These are phyloP conservation scores for Alternaria sp. DNA, from an alignment of 2,329 filamentous ascomycete genomes.

Conservation along the genomic window DNA sequence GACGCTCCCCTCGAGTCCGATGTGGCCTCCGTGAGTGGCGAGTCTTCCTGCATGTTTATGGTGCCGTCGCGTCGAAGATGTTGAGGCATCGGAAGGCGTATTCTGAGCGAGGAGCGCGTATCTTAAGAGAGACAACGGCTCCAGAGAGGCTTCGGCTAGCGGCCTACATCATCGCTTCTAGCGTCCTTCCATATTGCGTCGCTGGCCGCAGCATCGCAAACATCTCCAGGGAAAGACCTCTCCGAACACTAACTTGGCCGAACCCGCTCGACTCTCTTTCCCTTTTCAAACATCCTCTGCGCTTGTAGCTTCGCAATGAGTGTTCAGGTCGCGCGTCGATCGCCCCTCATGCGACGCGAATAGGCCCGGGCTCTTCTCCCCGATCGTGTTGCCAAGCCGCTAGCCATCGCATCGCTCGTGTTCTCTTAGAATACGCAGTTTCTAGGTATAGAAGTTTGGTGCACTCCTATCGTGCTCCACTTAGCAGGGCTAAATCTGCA, in stretches of 20 bases:
- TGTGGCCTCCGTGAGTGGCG: conserved; percentile 21
- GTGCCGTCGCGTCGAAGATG: not conserved
- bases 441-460: not conserved
- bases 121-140: not conserved
- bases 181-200: not conserved
- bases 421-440: not conserved
- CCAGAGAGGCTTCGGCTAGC: not conserved
- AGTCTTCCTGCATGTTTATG: conserved; percentile 26
- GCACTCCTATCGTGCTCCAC: not conserved
- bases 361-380: not conserved
- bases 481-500: not conserved
- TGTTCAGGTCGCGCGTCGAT: not conserved
- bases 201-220: not conserved
- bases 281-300: not conserved
- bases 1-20: not conserved
- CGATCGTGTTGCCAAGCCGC: not conserved
- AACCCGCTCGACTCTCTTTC: not conserved
- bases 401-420: not conserved
- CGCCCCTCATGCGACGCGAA: not conserved
- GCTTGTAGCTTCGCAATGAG: not conserved
- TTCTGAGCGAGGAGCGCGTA: conserved; percentile 5
- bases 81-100: not conserved
- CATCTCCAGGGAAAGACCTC: not conserved
- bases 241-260: not conserved
- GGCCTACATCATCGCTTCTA: conserved; percentile 1